Percentiles rank a stretch among this genome's conserved stretches.
Evolutionary conservation across 2,329 filamentous ascomycete species (phyloP).

Genomic region (Arthrobotrys sinensis): DNA sequence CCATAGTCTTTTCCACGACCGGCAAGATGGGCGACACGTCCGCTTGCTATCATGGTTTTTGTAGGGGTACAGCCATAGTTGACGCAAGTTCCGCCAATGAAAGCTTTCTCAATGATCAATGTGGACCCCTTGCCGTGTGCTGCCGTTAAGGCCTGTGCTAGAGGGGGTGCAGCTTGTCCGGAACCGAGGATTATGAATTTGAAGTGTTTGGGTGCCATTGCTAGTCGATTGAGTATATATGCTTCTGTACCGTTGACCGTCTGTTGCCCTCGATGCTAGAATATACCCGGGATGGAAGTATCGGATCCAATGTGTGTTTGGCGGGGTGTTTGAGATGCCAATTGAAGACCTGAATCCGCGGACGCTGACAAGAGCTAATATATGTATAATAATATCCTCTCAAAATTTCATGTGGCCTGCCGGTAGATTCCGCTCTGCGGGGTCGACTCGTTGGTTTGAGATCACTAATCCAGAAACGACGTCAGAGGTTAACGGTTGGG

Average conservation of each 20-base stretch:
- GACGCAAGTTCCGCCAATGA: constrained; percentile 73
- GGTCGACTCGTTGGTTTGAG: constrained; percentile 9
- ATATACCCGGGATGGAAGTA: too few species aligned
- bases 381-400: too few species aligned
- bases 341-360: too few species aligned
- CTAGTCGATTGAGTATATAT: constrained; percentile 21
- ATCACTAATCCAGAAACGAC: constrained; percentile 8
- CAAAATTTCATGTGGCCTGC: neutral
- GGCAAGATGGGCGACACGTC: constrained; percentile 70
- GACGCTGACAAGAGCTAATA: too few species aligned
- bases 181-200: constrained; percentile 72
- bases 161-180: constrained; percentile 72
- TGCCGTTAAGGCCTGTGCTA: constrained; percentile 70
- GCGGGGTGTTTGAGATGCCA: too few species aligned
- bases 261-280: too few species aligned
- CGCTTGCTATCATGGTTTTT: constrained; percentile 74
- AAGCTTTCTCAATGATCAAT: constrained; percentile 70
- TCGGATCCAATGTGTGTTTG: too few species aligned
- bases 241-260: too few species aligned
- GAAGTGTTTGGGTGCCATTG: constrained; percentile 65
- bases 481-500: constrained; percentile 3
- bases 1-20: constrained; percentile 70
- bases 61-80: constrained; percentile 74
- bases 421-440: constrained; percentile 4
- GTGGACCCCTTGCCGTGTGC: constrained; percentile 68